A percentile compares a stretch with the other conserved stretches of the same genome.
Evolutionary conservation across 805 yeast species (phyloP).

Genomic region (Lachancea kluyveri): DNA sequence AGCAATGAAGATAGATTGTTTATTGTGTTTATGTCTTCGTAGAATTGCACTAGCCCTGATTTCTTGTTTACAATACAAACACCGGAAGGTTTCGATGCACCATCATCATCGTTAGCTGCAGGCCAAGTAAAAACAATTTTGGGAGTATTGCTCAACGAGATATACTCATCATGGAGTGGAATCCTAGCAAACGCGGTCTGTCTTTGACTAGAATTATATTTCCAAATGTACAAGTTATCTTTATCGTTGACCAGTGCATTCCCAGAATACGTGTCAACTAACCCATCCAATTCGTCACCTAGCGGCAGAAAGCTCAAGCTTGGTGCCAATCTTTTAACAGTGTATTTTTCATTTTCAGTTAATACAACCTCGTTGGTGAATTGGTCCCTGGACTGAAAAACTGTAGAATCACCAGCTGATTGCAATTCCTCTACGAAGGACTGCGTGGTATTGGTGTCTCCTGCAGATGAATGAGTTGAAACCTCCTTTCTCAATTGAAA

Average conservation of each 20-base stretch:
- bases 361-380: slow-evolving; percentile 13
- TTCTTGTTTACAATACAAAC: slow-evolving; percentile 55
- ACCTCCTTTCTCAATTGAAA: slow-evolving; percentile 30
- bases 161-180: slow-evolving; percentile 24
- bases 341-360: slow-evolving; percentile 28
- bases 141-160: slow-evolving; percentile 16
- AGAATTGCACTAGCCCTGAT: slow-evolving; percentile 57
- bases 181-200: slow-evolving; percentile 36
- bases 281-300: slow-evolving; percentile 31
- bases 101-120: slow-evolving; percentile 21
- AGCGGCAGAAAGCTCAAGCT: slow-evolving; percentile 13
- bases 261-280: slow-evolving; percentile 41
- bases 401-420: slow-evolving; percentile 4
- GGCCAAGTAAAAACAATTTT: slow-evolving; percentile 27
- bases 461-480: slow-evolving; percentile 25
- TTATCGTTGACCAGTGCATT: slow-evolving; percentile 45
- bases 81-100: slow-evolving; percentile 47
- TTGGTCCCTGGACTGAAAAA: not conserved
- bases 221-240: slow-evolving; percentile 61
- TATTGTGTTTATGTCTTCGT: slow-evolving; percentile 57
- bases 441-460: slow-evolving; percentile 15
- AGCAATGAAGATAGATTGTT: slow-evolving; percentile 24
- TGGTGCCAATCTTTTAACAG: slow-evolving; percentile 19
- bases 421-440: slow-evolving; percentile 8
- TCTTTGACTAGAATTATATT: slow-evolving; percentile 54